Percentiles rank a stretch among this genome's conserved stretches.
These are phyloP conservation scores for Aspergillus avenaceus DNA, from an alignment of 495 filamentous ascomycete species.

Conservation along the genomic window DNA sequence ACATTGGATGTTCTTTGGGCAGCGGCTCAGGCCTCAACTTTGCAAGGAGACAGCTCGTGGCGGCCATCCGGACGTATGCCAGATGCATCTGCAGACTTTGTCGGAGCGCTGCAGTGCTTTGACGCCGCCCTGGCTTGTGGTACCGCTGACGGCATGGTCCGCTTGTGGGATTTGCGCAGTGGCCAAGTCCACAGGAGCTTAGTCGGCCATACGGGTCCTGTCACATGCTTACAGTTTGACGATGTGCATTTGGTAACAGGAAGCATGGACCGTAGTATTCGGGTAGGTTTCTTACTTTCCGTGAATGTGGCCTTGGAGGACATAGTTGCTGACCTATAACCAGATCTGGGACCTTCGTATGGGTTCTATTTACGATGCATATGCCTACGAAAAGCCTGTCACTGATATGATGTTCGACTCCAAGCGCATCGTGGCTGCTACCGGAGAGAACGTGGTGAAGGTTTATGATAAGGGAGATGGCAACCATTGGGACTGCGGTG, in stretches of 20 bases:
- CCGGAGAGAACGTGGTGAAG: constrained; percentile 89
- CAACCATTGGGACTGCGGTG: constrained; percentile 94
- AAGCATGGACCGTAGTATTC: constrained; percentile 86
- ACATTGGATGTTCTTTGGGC: constrained; percentile 99
- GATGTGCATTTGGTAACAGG: constrained; percentile 93
- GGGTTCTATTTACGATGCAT: constrained; percentile 93
- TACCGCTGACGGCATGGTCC: constrained; percentile 96
- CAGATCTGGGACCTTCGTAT: constrained; percentile 99
- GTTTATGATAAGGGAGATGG: constrained; percentile 97
- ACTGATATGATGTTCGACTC: constrained; percentile 98
- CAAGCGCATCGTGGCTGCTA: constrained; percentile 85
- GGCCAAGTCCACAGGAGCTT: constrained; percentile 95
- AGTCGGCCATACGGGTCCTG: constrained; percentile 93
- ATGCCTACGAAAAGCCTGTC: constrained; percentile 88
- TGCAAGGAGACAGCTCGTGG: constrained; percentile 54
- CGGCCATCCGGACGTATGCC: constrained; percentile 55
- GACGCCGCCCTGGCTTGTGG: constrained; percentile 97
- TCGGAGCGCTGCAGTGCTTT: constrained; percentile 93
- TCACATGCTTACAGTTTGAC: constrained; percentile 95
- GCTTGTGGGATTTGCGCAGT: constrained; percentile 93
- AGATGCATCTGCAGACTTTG: constrained; percentile 80
- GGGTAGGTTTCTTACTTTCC: constrained; percentile 55
- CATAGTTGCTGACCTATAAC: constrained; percentile 9
- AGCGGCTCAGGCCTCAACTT: constrained; percentile 79
- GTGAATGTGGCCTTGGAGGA: background rate